Evolutionary conservation across 495 filamentous ascomycete species (phyloP).

Genomic region (Friedmanniomyces simplex): DNA sequence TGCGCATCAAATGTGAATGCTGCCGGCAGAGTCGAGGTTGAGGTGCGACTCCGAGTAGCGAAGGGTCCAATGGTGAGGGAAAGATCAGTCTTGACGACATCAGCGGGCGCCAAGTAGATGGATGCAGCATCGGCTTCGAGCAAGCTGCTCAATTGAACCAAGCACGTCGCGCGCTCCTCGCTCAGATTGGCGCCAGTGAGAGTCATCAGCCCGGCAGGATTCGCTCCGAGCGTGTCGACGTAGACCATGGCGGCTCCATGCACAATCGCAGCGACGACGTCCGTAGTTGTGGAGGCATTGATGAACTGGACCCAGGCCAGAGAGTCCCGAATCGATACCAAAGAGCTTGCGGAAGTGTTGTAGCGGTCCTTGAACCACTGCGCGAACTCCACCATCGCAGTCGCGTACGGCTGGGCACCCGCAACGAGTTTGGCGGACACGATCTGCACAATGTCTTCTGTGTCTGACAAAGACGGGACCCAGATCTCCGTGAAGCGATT

Average conservation of each 20-base stretch:
- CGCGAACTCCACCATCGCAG: conserved; percentile 70
- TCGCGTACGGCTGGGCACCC: conserved; percentile 40
- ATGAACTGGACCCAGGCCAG: conserved; percentile 91
- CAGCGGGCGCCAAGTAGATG: conserved; percentile 50
- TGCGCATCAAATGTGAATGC: conserved; percentile 75
- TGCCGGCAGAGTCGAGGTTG: conserved; percentile 39
- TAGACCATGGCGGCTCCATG: conserved; percentile 95
- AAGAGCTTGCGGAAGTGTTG: conserved; percentile 56
- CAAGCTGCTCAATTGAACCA: conserved; percentile 59
- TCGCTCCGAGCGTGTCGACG: conserved; percentile 88
- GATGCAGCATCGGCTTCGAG: conserved; percentile 49
- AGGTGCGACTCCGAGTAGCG: conserved; percentile 43
- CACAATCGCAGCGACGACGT: conserved; percentile 50
- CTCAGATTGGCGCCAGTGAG: conserved; percentile 47
- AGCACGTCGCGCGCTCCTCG: conserved; percentile 56
- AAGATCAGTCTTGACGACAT: conserved; percentile 38
- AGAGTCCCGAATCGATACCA: conserved; percentile 80
- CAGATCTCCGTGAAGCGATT: conserved; percentile 99
- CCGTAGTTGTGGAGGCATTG: conserved; percentile 47
- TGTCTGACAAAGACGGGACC: conserved; percentile 75
- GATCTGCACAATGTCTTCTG: conserved; percentile 79
- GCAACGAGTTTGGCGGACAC: conserved; percentile 58
- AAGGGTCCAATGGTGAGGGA: conserved; percentile 63
- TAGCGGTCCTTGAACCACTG: conserved; percentile 83
- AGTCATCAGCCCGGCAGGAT: conserved; percentile 74